These are phyloP conservation scores for Collybia mongolica DNA, from an alignment of 768 basidiomycete species.

Conservation along the genomic window DNA sequence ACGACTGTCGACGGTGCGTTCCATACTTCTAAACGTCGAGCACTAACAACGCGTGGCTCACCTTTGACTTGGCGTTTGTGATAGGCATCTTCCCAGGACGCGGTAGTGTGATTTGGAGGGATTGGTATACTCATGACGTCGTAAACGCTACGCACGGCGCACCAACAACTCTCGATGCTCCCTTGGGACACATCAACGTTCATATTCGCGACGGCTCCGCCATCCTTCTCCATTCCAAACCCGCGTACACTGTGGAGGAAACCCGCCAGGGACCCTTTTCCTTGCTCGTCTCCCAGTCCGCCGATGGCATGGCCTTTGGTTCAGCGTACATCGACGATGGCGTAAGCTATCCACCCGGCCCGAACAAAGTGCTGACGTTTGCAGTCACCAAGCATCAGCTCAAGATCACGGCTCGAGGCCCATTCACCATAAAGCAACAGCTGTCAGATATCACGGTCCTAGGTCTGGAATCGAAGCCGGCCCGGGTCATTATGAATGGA, in stretches of 20 bases:
- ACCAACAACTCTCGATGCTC: constrained; percentile 56
- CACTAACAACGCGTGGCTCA: background rate
- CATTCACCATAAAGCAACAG: constrained; percentile 43
- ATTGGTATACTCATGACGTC: constrained; percentile 69
- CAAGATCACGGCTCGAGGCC: constrained; percentile 32
- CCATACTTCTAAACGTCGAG: background rate
- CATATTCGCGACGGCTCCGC: constrained; percentile 71
- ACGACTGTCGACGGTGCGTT: constrained; percentile 59
- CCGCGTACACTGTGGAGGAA: constrained; percentile 68
- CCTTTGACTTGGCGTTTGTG: background rate
- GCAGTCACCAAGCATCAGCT: constrained; percentile 32
- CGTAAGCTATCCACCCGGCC: constrained; percentile 55
- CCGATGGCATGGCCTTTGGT: constrained; percentile 51
- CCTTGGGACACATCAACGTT: constrained; percentile 74
- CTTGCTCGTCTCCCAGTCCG: constrained; percentile 56
- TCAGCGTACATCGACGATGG: constrained; percentile 73
- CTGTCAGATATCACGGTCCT: constrained; percentile 57
- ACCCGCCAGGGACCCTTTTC: constrained; percentile 62
- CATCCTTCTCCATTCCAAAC: constrained; percentile 58
- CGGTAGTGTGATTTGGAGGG: constrained; percentile 60
- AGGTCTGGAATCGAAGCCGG: constrained; percentile 45
- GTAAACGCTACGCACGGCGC: constrained; percentile 40
- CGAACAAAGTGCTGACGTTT: constrained; percentile 48
- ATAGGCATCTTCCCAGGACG: constrained; percentile 66
- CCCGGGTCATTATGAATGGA: constrained; percentile 37